Percentiles rank a stretch among this genome's conserved stretches.
phyloP scores from a whole-genome alignment of 1,284 basidiomycete genomes.

The Ceratobasidium papillatum region DNA sequence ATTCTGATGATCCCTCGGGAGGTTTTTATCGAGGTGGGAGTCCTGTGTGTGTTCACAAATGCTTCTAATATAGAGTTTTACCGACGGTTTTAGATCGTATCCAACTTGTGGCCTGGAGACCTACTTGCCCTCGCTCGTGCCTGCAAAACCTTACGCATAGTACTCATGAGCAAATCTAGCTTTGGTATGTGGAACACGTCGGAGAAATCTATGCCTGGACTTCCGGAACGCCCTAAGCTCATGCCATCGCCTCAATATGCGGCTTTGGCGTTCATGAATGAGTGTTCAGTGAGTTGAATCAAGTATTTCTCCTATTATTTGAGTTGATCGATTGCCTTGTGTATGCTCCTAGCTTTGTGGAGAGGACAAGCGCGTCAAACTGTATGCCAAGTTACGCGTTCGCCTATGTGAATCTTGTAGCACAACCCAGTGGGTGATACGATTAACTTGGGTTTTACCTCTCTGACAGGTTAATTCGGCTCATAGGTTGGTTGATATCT shows the following conservation, averaged over 20 bases:
- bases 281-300: conserved; percentile 13
- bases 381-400: conserved; percentile 7
- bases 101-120: not conserved
- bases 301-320: not conserved
- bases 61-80: too few species aligned
- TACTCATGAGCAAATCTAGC: not conserved
- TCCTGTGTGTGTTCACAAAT: too few species aligned
- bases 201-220: not conserved
- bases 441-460: not conserved
- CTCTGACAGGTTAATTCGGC: too few species aligned
- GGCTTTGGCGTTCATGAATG: conserved; percentile 5
- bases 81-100: not conserved
- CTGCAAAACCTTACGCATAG: not conserved
- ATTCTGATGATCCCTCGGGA: not conserved
- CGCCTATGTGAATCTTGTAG: not conserved
- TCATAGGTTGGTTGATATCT: not conserved
- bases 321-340: not conserved
- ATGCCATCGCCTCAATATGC: conserved; percentile 18
- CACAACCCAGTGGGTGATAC: not conserved
- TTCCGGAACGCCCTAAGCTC: not conserved
- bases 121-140: not conserved
- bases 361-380: not conserved
- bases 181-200: not conserved
- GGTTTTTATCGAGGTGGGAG: conserved; percentile 7
- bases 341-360: not conserved